A percentile compares a stretch with the other conserved stretches of the same genome.
These are phyloP conservation scores for Tetradesmus lagerheimii DNA, from an alignment of 139 green algal species.

Conservation along the genomic window DNA sequence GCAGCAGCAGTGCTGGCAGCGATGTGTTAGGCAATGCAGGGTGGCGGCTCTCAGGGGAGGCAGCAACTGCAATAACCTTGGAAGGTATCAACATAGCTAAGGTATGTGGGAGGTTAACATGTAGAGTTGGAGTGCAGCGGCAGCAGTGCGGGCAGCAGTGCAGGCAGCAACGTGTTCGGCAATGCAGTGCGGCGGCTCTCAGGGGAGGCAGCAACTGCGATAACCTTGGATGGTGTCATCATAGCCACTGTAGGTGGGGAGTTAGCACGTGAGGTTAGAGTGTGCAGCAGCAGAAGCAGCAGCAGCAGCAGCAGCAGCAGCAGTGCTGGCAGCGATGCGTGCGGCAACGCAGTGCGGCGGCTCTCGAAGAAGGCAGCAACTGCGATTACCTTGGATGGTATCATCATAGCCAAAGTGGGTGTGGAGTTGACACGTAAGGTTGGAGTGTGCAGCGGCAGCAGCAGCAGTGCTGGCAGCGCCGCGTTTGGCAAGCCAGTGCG, in stretches of 20 bases:
- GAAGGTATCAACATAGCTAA: constrained; percentile 25
- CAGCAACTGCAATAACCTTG: constrained; percentile 1
- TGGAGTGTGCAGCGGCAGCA: background rate
- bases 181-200: constrained; percentile 10
- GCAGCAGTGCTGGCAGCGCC: background rate
- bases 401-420: constrained; percentile 30
- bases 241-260: background rate
- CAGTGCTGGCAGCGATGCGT: background rate
- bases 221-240: constrained; percentile 23
- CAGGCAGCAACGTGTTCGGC: background rate
- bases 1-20: too few relatives aligned
- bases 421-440: too few relatives aligned
- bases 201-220: background rate
- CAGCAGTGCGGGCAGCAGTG: background rate
- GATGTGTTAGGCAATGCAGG: background rate
- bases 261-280: background rate
- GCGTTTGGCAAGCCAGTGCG: constrained; percentile 14
- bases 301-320: background rate
- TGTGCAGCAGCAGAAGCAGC: background rate
- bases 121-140: background rate
- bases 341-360: background rate
- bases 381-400: constrained; percentile 8
- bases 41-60: background rate
- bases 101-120: too few relatives aligned
- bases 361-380: background rate